Evolutionary conservation across 2,329 filamentous ascomycete genomes (phyloP).

Genomic region (Calonectria pauciramosa): DNA sequence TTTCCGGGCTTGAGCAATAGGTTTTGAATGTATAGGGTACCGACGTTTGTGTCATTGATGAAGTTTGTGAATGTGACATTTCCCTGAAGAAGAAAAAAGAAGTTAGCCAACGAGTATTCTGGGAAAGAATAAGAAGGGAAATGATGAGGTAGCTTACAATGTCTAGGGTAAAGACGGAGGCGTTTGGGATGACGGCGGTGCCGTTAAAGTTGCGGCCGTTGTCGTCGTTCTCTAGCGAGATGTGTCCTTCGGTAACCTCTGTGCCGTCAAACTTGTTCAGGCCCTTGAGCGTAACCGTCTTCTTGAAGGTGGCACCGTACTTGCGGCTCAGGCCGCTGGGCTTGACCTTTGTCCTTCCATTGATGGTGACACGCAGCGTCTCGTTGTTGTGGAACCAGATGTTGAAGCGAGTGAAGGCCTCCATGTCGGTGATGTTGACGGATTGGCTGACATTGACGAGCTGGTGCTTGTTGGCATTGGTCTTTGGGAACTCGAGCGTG

Average conservation of each 20-base stretch:
- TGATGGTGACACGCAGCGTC: conserved; percentile 63
- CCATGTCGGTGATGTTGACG: conserved; percentile 60
- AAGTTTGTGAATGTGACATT: conserved; percentile 74
- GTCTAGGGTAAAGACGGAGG: conserved; percentile 73
- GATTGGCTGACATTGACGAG: conserved; percentile 66
- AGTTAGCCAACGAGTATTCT: conserved; percentile 21
- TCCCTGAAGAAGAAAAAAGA: conserved; percentile 57
- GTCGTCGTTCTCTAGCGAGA: conserved; percentile 55
- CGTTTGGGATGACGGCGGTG: conserved; percentile 73
- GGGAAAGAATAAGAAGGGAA: no score
- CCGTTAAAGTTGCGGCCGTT: conserved; percentile 73
- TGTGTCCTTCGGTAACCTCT: conserved; percentile 62
- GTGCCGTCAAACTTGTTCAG: conserved; percentile 70
- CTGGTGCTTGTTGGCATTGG: conserved; percentile 62
- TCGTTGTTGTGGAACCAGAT: conserved; percentile 65
- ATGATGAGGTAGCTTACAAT: conserved; percentile 61
- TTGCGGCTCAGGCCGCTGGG: conserved; percentile 63
- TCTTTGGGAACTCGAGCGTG: conserved; percentile 65
- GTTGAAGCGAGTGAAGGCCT: conserved; percentile 69
- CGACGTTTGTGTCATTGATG: conserved; percentile 65
- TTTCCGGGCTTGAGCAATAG: conserved; percentile 70
- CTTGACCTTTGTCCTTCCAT: conserved; percentile 66
- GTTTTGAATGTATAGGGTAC: conserved; percentile 69
- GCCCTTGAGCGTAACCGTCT: conserved; percentile 65
- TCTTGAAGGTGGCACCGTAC: conserved; percentile 68